phyloP scores from a whole-genome alignment of 192 early-diverging fungal genomes.

The Bifiguratus adelaidae region DNA sequence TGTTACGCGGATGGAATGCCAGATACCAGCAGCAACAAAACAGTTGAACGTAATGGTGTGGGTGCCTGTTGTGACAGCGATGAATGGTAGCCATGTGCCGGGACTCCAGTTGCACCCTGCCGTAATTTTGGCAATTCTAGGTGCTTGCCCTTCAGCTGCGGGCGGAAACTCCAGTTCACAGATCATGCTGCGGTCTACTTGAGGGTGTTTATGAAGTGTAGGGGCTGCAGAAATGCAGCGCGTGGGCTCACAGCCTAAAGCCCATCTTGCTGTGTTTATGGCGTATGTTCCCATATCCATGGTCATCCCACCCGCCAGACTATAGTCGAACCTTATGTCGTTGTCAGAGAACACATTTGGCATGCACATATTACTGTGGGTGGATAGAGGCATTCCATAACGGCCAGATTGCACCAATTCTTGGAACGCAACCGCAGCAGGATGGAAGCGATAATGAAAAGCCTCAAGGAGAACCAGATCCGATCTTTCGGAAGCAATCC shows the following conservation, averaged over 20 bases:
- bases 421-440: conserved; percentile 12
- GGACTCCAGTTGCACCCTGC: conserved; percentile 11
- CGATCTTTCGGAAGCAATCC: conserved; percentile 12
- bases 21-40: conserved; percentile 8
- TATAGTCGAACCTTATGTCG: conserved; percentile 21
- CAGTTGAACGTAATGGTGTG: conserved; percentile 19
- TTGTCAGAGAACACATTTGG: conserved; percentile 2
- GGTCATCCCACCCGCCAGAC: conserved; percentile 13
- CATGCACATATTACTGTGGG: conserved; percentile 1
- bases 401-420: conserved; percentile 1
- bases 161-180: conserved; percentile 7
- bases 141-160: neutral
- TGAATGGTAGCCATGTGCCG: neutral
- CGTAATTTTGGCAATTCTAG: conserved; percentile 5
- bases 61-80: conserved; percentile 15
- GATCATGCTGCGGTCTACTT: conserved; percentile 16
- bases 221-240: conserved; percentile 9
- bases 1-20: conserved; percentile 17
- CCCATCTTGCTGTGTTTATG: conserved; percentile 17
- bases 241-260: conserved; percentile 14
- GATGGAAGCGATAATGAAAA: conserved; percentile 27
- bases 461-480: conserved; percentile 28
- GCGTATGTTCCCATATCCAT: conserved; percentile 24
- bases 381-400: conserved; percentile 8
- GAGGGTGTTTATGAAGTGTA: conserved; percentile 1